A percentile compares a stretch with the other conserved stretches of the same genome.
phyloP scores from a whole-genome alignment of 2,329 filamentous ascomycete genomes.

The Alternaria sp. region DNA sequence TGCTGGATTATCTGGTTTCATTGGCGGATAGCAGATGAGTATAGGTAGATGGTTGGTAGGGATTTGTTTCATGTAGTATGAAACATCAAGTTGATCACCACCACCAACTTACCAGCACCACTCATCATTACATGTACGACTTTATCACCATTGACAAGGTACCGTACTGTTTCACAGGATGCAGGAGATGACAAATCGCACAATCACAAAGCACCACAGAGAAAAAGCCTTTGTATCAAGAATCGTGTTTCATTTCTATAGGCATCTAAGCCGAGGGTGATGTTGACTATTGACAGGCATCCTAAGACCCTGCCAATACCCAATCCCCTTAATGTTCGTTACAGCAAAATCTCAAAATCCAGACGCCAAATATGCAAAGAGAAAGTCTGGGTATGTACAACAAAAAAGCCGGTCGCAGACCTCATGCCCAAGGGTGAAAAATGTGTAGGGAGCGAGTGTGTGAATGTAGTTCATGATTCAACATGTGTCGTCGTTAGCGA shows the following conservation, averaged over 20 bases:
- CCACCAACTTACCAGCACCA: not conserved
- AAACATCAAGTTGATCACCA: not conserved
- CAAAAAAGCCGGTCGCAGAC: constrained; percentile 22
- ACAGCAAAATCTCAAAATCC: not conserved
- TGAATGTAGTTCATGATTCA: constrained; percentile 13
- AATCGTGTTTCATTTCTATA: not conserved
- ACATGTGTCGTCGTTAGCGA: not conserved
- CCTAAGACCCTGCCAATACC: not conserved
- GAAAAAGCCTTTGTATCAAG: not conserved
- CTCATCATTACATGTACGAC: not conserved
- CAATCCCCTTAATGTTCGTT: not conserved
- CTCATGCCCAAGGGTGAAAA: constrained; percentile 13
- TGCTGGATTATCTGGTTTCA: not conserved
- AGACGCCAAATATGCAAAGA: constrained; percentile 16
- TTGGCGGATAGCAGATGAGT: not conserved
- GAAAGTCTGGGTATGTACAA: constrained; percentile 11
- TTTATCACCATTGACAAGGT: not conserved
- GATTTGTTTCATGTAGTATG: not conserved
- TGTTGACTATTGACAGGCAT: not conserved
- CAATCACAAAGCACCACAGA: not conserved
- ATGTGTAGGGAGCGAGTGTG: constrained; percentile 11
- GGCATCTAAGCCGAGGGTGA: constrained; percentile 2
- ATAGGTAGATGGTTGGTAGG: not conserved
- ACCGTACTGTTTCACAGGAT: not conserved
- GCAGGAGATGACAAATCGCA: not conserved